Percentiles rank a stretch among this genome's conserved stretches.
Conservation (phyloP, 192 early-diverging fungal genomes). For the Backusella westeae region DNA sequence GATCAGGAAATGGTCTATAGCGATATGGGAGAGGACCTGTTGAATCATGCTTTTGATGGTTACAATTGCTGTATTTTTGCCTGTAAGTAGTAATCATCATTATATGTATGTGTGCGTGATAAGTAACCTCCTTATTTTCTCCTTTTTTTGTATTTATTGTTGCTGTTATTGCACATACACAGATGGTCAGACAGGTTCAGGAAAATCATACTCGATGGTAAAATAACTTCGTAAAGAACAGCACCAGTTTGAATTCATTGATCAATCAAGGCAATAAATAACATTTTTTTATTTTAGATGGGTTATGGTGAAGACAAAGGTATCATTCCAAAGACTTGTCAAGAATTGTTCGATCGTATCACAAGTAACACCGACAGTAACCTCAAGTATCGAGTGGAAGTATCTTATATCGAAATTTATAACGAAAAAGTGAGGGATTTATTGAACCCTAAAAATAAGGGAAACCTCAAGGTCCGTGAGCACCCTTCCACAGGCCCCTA, state of each 20-base stretch:
- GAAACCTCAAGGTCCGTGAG: conserved; percentile 76
- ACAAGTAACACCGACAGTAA: conserved; percentile 37
- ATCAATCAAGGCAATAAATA: background rate
- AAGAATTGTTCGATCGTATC: conserved; percentile 73
- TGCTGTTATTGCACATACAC: background rate
- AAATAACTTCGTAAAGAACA: background rate
- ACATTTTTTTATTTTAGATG: conserved; percentile 38
- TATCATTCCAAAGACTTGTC: conserved; percentile 82
- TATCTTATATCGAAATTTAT: conserved; percentile 92
- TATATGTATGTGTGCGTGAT: background rate
- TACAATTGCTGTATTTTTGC: conserved; percentile 96
- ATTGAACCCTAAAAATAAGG: conserved; percentile 70
- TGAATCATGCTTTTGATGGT: conserved; percentile 85
- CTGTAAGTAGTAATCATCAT: conserved; percentile 49
- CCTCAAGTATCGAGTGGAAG: conserved; percentile 64
- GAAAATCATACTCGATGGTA: conserved; percentile 71
- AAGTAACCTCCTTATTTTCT: conserved; percentile 9
- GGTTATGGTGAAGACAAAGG: conserved; percentile 76
- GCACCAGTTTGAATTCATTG: background rate
- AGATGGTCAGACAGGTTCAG: conserved; percentile 80
- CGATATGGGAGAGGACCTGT: conserved; percentile 73
- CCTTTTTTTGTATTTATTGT: background rate
- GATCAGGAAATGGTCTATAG: conserved; percentile 75
- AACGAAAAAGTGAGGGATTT: conserved; percentile 82
- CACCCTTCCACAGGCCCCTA: conserved; percentile 81